phyloP scores from a whole-genome alignment of 805 yeast genomes.

The Ogataea henricii region DNA sequence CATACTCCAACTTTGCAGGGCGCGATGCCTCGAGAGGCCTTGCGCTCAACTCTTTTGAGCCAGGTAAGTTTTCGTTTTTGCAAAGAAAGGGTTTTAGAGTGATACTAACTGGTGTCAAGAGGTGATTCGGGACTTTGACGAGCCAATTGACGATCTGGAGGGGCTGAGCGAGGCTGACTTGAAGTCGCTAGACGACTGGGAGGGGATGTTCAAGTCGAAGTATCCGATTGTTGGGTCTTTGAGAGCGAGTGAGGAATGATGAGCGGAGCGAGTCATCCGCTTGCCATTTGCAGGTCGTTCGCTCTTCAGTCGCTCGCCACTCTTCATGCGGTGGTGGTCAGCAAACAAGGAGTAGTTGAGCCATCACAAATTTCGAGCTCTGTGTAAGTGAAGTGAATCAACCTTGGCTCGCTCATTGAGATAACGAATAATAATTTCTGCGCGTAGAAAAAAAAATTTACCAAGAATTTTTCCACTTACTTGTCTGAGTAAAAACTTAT shows the following conservation, averaged over 20 bases:
- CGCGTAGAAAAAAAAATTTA: slow-evolving; percentile 3
- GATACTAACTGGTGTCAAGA: slow-evolving; percentile 27
- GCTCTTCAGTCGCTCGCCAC: too few species aligned
- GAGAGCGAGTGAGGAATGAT: slow-evolving; percentile 38
- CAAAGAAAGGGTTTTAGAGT: neutral
- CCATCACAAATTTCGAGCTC: too few species aligned
- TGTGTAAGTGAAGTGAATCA: too few species aligned
- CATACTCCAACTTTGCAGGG: slow-evolving; percentile 93
- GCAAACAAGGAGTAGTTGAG: too few species aligned
- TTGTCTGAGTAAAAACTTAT: too few species aligned
- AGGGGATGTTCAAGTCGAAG: slow-evolving; percentile 74
- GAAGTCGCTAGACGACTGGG: slow-evolving; percentile 82
- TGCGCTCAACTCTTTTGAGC: slow-evolving; percentile 84
- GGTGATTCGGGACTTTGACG: slow-evolving; percentile 64
- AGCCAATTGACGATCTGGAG: slow-evolving; percentile 72
- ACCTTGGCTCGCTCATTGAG: too few species aligned
- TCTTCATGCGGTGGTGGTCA: too few species aligned
- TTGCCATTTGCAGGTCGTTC: too few species aligned
- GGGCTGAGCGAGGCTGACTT: slow-evolving; percentile 63
- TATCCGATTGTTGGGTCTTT: slow-evolving; percentile 80
- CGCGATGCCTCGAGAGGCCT: slow-evolving; percentile 93
- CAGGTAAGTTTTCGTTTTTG: slow-evolving; percentile 32
- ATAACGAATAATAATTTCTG: neutral
- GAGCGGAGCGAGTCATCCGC: neutral
- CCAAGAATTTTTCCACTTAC: too few species aligned